A percentile compares a stretch with the other conserved stretches of the same genome.
These are phyloP conservation scores for Cardamine chenopodiifolia DNA, from an alignment of 345 rosid species.

Conservation along the genomic window DNA sequence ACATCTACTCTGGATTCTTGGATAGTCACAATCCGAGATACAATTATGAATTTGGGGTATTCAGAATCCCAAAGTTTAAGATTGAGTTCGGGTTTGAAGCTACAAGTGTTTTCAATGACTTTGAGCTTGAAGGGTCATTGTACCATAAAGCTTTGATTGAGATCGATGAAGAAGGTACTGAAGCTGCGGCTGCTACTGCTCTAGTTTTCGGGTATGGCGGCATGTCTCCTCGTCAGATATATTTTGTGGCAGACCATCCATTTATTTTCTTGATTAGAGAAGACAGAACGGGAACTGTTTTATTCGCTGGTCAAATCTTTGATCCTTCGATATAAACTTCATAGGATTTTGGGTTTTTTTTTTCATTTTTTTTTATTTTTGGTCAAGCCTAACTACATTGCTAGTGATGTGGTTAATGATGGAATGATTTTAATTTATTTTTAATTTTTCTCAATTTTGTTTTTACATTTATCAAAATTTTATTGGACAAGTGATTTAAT, in stretches of 20 bases:
- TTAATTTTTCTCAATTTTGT: too few relatives aligned
- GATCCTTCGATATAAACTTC: constrained; percentile 15
- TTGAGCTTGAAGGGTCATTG: background rate
- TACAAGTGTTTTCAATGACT: background rate
- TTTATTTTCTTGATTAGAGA: constrained; percentile 22
- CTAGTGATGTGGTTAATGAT: too few relatives aligned
- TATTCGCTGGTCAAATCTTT: constrained; percentile 14
- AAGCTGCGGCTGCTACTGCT: constrained; percentile 1
- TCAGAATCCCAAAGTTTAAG: constrained; percentile 18
- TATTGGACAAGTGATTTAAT: too few relatives aligned
- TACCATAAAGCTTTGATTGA: background rate
- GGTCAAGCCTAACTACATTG: too few relatives aligned
- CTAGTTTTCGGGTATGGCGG: too few relatives aligned
- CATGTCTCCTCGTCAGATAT: background rate
- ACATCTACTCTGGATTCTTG: constrained; percentile 1
- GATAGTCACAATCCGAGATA: constrained; percentile 15
- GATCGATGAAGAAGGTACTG: background rate
- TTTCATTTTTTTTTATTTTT: background rate
- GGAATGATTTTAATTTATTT: too few relatives aligned
- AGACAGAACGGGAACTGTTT: background rate
- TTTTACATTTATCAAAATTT: too few relatives aligned
- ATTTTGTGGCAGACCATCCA: constrained; percentile 22
- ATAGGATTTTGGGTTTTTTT: too few relatives aligned
- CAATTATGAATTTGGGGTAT: too few relatives aligned
- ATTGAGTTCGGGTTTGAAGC: background rate